Conservation (phyloP, 306 rosid genomes). For the Delonix regia region DNA sequence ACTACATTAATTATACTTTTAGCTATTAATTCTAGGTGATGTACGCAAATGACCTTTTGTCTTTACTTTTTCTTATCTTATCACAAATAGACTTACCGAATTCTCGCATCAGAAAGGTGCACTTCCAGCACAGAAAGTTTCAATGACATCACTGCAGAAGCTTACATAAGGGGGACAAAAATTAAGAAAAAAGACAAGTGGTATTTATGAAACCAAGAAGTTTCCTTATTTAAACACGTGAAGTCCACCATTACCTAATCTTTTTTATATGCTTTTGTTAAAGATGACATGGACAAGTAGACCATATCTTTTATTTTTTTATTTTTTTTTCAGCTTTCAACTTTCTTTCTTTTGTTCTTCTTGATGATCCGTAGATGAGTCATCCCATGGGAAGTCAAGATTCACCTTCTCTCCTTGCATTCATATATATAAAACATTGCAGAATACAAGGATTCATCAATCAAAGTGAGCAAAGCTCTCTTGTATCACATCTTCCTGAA, state of each 20-base stretch:
- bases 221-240: conserved; percentile 39
- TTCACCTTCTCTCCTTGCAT: conserved; percentile 12
- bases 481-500: neutral
- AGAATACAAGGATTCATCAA: conserved; percentile 6
- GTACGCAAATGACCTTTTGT: conserved; percentile 28
- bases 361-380: conserved; percentile 44
- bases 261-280: neutral
- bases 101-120: conserved; percentile 35
- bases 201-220: neutral
- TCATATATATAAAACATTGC: neutral
- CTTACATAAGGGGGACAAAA: neutral
- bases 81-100: conserved; percentile 32
- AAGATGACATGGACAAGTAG: neutral
- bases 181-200: conserved; percentile 5
- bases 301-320: conserved; percentile 14
- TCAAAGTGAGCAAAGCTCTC: neutral
- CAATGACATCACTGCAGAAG: neutral
- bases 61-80: conserved; percentile 32
- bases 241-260: neutral
- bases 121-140: conserved; percentile 7
- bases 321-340: no score
- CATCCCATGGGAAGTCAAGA: conserved; percentile 29
- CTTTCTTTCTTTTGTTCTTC: neutral
- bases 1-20: neutral
- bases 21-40: neutral